Evolutionary conservation across 2,329 filamentous ascomycete genomes (phyloP).

Genomic region (Pseudocercospora macadamiae): DNA sequence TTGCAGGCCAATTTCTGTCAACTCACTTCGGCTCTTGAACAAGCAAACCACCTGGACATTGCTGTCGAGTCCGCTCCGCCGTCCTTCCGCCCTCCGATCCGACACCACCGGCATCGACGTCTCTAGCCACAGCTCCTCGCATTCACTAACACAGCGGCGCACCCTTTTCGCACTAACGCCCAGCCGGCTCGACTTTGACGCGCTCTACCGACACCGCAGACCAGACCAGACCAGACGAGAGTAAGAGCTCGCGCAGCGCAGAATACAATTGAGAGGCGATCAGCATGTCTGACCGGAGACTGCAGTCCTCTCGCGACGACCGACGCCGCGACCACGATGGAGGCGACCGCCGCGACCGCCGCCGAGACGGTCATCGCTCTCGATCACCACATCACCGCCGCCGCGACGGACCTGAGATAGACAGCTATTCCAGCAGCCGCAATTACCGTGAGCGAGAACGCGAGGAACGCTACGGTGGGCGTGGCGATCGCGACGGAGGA

Average conservation of each 20-base stretch:
- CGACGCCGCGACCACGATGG: slow-evolving; percentile 50
- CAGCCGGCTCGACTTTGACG: slow-evolving; percentile 2
- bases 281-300: slow-evolving; percentile 42
- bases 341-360: slow-evolving; percentile 46
- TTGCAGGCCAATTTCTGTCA: too few species aligned
- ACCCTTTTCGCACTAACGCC: background rate
- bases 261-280: slow-evolving; percentile 23
- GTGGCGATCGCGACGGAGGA: slow-evolving; percentile 25
- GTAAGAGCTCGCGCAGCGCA: slow-evolving; percentile 34
- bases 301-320: slow-evolving; percentile 51
- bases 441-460: slow-evolving; percentile 91
- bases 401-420: slow-evolving; percentile 60
- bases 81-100: background rate
- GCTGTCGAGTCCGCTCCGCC: background rate
- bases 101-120: background rate
- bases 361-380: slow-evolving; percentile 66
- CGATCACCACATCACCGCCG: slow-evolving; percentile 71
- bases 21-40: too few species aligned
- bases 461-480: slow-evolving; percentile 79
- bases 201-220: background rate
- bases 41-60: too few species aligned
- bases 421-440: slow-evolving; percentile 90
- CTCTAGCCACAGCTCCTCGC: background rate
- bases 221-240: slow-evolving; percentile 9
- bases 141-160: background rate